Evolutionary conservation across 768 basidiomycete genomes (phyloP), one percentile per base, ranked within the genome.

Genomic region (Cyclocybe cylindracea): DNA sequence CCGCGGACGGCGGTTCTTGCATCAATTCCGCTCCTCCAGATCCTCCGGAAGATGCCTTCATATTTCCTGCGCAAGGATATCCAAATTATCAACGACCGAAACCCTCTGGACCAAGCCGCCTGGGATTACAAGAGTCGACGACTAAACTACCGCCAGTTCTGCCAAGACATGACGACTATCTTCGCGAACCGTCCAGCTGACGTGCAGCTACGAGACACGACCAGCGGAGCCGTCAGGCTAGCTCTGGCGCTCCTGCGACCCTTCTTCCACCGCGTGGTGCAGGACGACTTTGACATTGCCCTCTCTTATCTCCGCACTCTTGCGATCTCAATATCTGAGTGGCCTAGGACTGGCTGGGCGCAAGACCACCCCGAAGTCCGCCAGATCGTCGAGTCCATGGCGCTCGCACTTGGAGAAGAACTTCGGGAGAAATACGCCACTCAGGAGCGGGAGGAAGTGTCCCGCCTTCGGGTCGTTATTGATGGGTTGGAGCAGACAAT

Each of bases 321-420:
- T 42, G 69, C 84, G 10, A 71, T 76, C 24, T 61, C 72, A 29
- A 79, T 85, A 55, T 80, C 83, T 5, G 75, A 77, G 53, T 89
- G 87, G 87, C 85, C 86, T 18, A 82, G 81, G 16, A 79, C 79
- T 57, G 80, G 80, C 77, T 89, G 87, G 85, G 75, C 78, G 24
- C 77, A 75, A 46, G 83, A 87, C 57, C 84, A 84, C 63, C 66
- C 74, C 4, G 87, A 87, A 69, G 76, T 86, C 60, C 77, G 74
- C 65, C 72, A 79, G 44, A 73, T 87, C 39, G 76, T 87, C 33
- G 76, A 77, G 39, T 76, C 79, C 33, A 83, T 85, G 64, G 76
- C 82, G 33, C 71, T 78, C 51, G 77, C 85, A 35, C 68, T 90
- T 31, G 83, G 77, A 11, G 87, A 87, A 61, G 86, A 89, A 66